phyloP scores from a whole-genome alignment of 2,329 filamentous ascomycete species.

The Alternaria postmessia region DNA sequence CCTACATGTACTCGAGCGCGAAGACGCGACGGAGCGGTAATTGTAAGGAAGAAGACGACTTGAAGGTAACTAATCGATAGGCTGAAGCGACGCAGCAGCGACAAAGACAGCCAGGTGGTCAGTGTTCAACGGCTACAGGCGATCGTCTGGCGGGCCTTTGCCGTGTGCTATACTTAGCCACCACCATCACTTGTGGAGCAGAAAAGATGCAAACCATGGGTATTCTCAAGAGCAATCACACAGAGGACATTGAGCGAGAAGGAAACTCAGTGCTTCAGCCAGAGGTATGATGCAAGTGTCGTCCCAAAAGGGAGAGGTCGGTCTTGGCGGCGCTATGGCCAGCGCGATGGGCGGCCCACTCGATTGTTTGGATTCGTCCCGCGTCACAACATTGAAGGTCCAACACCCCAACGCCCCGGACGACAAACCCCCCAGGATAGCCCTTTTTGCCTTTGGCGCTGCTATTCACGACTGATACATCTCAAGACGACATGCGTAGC shows the following conservation, averaged over 20 bases:
- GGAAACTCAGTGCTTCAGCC: neutral
- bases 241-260: neutral
- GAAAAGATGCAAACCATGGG: too few species aligned
- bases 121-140: conserved; percentile 20
- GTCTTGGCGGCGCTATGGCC: conserved; percentile 26
- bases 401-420: conserved; percentile 21
- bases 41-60: neutral
- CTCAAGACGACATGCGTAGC: conserved; percentile 30
- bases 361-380: conserved; percentile 32
- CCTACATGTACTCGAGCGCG: neutral
- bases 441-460: conserved; percentile 21
- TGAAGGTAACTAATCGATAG: conserved; percentile 6
- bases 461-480: conserved; percentile 19
- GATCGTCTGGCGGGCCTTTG: conserved; percentile 3
- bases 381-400: conserved; percentile 27
- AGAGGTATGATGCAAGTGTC: conserved; percentile 1
- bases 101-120: conserved; percentile 18
- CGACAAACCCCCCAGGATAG: conserved; percentile 19
- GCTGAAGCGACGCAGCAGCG: conserved; percentile 11
- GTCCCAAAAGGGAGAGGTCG: conserved; percentile 10
- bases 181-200: neutral
- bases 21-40: neutral
- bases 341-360: conserved; percentile 23
- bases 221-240: too few species aligned
- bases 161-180: neutral